phyloP scores from a whole-genome alignment of 2,329 filamentous ascomycete genomes.

The Salinomyces thailandicus region DNA sequence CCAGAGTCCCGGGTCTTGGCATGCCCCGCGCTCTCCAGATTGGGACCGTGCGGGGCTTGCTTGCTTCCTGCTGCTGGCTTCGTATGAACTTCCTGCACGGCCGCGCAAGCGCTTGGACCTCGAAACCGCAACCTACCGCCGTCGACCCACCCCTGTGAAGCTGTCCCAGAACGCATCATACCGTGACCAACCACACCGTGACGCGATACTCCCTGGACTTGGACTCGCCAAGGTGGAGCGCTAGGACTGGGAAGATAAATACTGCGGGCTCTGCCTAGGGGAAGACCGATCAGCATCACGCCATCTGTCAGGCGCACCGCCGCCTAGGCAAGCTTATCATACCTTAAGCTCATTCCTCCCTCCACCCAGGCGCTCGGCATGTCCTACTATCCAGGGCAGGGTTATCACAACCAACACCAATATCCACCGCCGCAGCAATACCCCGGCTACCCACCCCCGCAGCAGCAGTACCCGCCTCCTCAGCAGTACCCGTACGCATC shows the following conservation, averaged over 20 bases:
- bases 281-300: conserved; percentile 6
- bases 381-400: conserved; percentile 24
- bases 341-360: neutral
- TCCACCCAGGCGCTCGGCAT: conserved; percentile 7
- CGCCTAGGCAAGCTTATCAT: conserved; percentile 2
- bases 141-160: no score
- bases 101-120: no score
- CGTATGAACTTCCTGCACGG: no score
- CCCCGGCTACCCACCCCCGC: conserved; percentile 19
- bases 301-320: conserved; percentile 3
- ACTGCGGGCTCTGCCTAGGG: conserved; percentile 1
- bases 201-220: no score
- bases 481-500: conserved; percentile 6
- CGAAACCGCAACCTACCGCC: no score
- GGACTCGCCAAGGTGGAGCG: no score
- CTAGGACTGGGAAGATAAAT: conserved; percentile 4
- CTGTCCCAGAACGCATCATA: no score
- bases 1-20: no score
- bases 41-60: no score
- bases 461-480: conserved; percentile 18
- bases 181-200: no score
- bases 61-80: no score
- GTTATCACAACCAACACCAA: conserved; percentile 22
- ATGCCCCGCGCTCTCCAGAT: no score
- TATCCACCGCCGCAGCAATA: conserved; percentile 16